A percentile compares a stretch with the other conserved stretches of the same genome.
Evolutionary conservation across 129 eudicot species (phyloP).

Genomic region (Gnaphalium uliginosum): DNA sequence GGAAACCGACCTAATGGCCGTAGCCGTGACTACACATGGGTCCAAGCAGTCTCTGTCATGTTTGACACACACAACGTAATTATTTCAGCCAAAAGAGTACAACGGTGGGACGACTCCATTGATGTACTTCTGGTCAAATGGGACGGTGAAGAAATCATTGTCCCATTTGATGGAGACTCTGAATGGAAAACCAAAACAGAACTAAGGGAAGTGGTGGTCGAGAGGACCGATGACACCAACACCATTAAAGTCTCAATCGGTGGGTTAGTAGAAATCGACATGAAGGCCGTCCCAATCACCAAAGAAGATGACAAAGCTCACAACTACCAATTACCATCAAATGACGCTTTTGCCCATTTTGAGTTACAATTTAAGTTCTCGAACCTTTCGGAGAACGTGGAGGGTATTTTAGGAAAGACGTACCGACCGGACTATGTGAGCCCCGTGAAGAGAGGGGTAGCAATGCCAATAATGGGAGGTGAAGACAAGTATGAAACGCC

Average conservation of each 20-base stretch:
- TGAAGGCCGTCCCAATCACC: constrained; percentile 51
- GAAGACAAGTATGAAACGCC: constrained; percentile 61
- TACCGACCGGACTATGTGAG: constrained; percentile 49
- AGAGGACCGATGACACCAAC: constrained; percentile 63
- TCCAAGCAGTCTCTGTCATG: constrained; percentile 56
- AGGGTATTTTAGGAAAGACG: constrained; percentile 63
- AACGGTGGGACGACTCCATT: constrained; percentile 48
- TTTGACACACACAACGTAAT: constrained; percentile 53
- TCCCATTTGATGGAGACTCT: constrained; percentile 53
- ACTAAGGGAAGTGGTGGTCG: constrained; percentile 42
- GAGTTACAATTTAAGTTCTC: constrained; percentile 58
- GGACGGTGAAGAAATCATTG: constrained; percentile 38
- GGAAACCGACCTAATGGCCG: constrained; percentile 59
- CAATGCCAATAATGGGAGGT: constrained; percentile 72
- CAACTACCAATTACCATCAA: constrained; percentile 57
- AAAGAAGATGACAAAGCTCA: constrained; percentile 59
- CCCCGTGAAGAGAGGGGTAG: constrained; percentile 53
- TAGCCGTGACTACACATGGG: constrained; percentile 71
- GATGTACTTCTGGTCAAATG: constrained; percentile 55
- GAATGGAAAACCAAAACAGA: constrained; percentile 46
- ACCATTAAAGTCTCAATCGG: constrained; percentile 33
- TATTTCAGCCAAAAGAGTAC: constrained; percentile 47
- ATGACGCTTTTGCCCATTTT: constrained; percentile 62
- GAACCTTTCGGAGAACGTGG: constrained; percentile 44
- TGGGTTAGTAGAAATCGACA: constrained; percentile 46